Evolutionary conservation across 2,329 filamentous ascomycete genomes (phyloP).

Genomic region (Fusarium palustre): DNA sequence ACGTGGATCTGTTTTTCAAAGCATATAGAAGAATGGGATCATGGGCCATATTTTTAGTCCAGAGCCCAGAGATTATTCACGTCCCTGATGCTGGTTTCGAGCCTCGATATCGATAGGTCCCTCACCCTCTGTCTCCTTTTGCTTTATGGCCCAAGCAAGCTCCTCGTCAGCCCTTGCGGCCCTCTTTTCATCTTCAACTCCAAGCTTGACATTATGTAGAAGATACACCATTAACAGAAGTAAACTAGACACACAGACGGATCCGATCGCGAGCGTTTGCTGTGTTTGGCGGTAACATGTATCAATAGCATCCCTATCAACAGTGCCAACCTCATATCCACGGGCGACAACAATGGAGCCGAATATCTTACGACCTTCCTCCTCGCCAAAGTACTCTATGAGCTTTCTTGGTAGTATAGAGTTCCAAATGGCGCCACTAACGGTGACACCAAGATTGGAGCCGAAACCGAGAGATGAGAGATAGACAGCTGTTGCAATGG

Average conservation of each 20-base stretch:
- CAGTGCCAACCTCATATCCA: constrained; percentile 12
- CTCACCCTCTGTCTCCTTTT: constrained; percentile 6
- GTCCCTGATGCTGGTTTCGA: neutral
- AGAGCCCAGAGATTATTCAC: too few species aligned
- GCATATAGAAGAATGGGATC: too few species aligned
- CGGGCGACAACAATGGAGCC: constrained; percentile 30
- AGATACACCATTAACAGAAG: constrained; percentile 18
- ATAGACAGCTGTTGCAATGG: constrained; percentile 32
- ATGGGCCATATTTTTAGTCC: too few species aligned
- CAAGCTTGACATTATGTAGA: constrained; percentile 21
- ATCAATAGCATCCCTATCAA: constrained; percentile 19
- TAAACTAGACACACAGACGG: constrained; percentile 18
- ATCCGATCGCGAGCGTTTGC: constrained; percentile 32
- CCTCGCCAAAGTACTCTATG: constrained; percentile 8
- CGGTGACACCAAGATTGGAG: constrained; percentile 30
- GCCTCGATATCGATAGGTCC: neutral
- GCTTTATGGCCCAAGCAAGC: constrained; percentile 34
- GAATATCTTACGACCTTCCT: constrained; percentile 25
- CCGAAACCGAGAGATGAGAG: constrained; percentile 30
- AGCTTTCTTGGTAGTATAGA: constrained; percentile 30
- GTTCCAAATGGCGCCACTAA: constrained; percentile 39
- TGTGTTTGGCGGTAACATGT: constrained; percentile 30
- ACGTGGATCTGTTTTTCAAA: too few species aligned
- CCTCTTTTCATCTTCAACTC: constrained; percentile 30
- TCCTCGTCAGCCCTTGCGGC: constrained; percentile 30